Conservation (phyloP, 2,329 filamentous ascomycete genomes). For the Aspergillus sp. region DNA sequence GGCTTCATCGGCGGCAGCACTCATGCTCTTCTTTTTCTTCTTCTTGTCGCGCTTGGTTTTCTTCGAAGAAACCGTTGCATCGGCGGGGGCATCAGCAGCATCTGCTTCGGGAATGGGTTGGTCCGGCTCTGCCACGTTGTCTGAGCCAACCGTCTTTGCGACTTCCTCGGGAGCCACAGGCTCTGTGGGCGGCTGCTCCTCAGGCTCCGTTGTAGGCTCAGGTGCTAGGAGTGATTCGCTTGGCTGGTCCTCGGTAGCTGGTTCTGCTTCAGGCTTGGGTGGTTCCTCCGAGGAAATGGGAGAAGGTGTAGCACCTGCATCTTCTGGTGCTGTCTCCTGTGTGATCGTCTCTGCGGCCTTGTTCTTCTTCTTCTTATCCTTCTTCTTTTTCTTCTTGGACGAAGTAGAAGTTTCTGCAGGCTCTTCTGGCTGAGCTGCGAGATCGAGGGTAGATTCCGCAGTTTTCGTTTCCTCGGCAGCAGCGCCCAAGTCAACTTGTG, state of each 20-base stretch:
- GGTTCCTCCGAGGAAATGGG: neutral
- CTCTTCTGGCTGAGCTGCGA: slow-evolving; percentile 6
- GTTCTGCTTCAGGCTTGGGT: neutral
- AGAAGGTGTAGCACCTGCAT: neutral
- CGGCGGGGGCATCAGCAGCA: slow-evolving; percentile 10
- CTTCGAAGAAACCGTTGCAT: slow-evolving; percentile 14
- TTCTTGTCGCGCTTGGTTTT: slow-evolving; percentile 29
- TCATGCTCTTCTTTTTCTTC: slow-evolving; percentile 20
- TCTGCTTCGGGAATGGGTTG: slow-evolving; percentile 1
- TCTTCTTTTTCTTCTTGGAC: slow-evolving; percentile 33
- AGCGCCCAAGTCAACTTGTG: neutral
- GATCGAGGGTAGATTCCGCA: too few species aligned
- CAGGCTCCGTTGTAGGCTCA: neutral
- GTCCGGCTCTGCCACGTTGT: neutral
- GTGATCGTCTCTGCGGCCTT: slow-evolving; percentile 16
- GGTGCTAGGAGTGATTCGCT: slow-evolving; percentile 1
- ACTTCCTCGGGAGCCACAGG: neutral
- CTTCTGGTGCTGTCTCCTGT: slow-evolving; percentile 9
- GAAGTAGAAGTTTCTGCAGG: slow-evolving; percentile 11
- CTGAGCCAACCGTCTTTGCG: neutral
- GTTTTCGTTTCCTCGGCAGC: neutral
- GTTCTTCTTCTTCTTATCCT: slow-evolving; percentile 37
- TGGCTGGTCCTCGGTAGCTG: neutral
- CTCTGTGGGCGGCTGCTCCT: neutral
- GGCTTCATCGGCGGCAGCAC: slow-evolving; percentile 6